Base-by-base conservation (phyloP, 495 filamentous ascomycete genomes). In the Aspergillus funiculosus region DNA sequence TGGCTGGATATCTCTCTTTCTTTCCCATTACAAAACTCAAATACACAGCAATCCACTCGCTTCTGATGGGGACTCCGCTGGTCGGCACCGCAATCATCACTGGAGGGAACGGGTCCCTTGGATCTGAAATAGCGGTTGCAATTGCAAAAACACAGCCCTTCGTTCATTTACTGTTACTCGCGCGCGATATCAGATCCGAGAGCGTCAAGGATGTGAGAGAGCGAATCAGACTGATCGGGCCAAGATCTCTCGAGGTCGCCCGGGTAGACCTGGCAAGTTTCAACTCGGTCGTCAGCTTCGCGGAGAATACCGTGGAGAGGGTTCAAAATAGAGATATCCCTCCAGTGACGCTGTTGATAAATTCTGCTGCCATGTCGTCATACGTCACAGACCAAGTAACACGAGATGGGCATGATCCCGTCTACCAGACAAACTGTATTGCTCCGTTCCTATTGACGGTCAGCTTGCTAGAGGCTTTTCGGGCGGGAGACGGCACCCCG, bases 371-470 rank as follows among this genome's bases (percentile, higher is more conserved):
- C 32, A 56, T 56, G 31, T 53, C 61, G 18, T 71, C 68, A 25
- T 69, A 64, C 44, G 58, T 56, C 10, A 43, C 54, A 26, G 66
- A 68, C 28, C 54, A 62, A 10, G 49, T 61, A 15, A 71, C 66
- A 26, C 48, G 55, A 36, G 66, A 68, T 44, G 66, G 66, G 15
- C 61, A 61, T 46, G 66, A 71, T 36, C 59, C 64, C 1, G 66
- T 69, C 8, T 71, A 69, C 44, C 66, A 71, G 45, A 68, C 60
- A 17, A 71, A 69, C 48, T 68, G 66, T 29, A 48, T 71, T 9
- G 57, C 66, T 3, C 64, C 64, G 11, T 65, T 71, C 46, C 52
- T 69, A 40, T 55, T 68, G 45, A 71, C 67, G 17, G 53, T 71
- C 36, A 62, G 60, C 39, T 41, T 71, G 30, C 59, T 71, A 4